Conservation (phyloP, 257 asterid genomes). For the Solanum dulcamara region DNA sequence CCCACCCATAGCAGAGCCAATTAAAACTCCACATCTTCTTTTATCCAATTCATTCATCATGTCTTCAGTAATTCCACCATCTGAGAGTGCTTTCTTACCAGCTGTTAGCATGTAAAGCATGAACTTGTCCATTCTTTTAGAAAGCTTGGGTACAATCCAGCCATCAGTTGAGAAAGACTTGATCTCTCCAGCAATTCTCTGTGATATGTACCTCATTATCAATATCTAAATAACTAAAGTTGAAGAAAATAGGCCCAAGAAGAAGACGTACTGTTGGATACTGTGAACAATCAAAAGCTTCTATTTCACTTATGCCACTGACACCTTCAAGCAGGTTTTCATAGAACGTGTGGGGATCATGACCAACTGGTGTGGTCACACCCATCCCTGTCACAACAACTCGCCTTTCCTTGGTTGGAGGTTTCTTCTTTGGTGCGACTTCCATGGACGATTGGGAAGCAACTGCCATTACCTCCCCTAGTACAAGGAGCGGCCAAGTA, state of each 20-base stretch:
- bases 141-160: conserved; percentile 85
- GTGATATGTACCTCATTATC: conserved; percentile 13
- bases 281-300: conserved; percentile 79
- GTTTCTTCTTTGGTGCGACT: conserved; percentile 41
- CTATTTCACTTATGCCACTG: conserved; percentile 87
- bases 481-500: not conserved
- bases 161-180: conserved; percentile 87
- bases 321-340: conserved; percentile 77
- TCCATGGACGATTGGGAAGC: conserved; percentile 48
- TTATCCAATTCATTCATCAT: conserved; percentile 60
- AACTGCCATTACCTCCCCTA: conserved; percentile 52
- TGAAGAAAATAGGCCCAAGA: conserved; percentile 1
- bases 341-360: conserved; percentile 70
- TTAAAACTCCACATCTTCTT: conserved; percentile 76
- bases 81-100: conserved; percentile 87
- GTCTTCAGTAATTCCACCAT: conserved; percentile 78
- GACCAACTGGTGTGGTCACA: conserved; percentile 76
- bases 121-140: conserved; percentile 89
- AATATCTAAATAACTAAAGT: conserved; percentile 10
- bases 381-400: conserved; percentile 99
- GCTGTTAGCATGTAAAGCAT: conserved; percentile 97
- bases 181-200: conserved; percentile 98
- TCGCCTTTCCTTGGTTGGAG: conserved; percentile 56
- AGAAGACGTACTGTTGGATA: conserved; percentile 67
- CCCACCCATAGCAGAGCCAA: conserved; percentile 97